Evolutionary conservation across 441 rosid genomes (phyloP), one percentile per base, ranked within the genome.

Genomic region (Jatropha multifida): DNA sequence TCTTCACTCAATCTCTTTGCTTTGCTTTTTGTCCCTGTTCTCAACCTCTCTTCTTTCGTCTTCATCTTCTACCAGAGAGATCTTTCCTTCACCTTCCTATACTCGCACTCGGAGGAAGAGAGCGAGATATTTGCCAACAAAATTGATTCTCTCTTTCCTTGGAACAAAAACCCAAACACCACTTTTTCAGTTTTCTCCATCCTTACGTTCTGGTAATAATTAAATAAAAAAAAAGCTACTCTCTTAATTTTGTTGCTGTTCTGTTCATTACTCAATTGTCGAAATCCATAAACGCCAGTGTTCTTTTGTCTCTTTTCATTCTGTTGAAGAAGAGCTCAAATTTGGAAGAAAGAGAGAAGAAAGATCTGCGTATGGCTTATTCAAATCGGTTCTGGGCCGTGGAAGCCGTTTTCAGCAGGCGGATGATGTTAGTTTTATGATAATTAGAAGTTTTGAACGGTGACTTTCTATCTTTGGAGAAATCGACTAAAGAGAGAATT

Each of bases 401-500:
- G 62, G 68, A 77, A 69, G 82, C 83, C 61, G 75, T 78, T 73
- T 59, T 79, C 72, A 32, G 40, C 38, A 54, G 17, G 59, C 15
- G 38, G 68, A 66, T 56, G 72, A 8, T 60, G 54, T 64, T 74
- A 17, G 37, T 42, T 49, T 69, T 75, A 66, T 81, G 65, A 72
- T 74, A 77, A 78, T 51, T 79, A 69, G 74, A 60, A 82, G 79
- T 76, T 55, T 56, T 64, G 40, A 79, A 46, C 54, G 85, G 71
- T 65, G 79, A 46, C 79, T 81, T 80, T 76, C 77, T 52, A 40
- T 54, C 71, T 69, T 61, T 76, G 83, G 85, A 84, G 79, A 91
- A 88, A 86, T 79, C 82, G 20, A 88, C 82, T 87, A 87, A 86
- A 72, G 84, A 85, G 81, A 85, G 84, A 80, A 74, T 85, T 59